Percentiles rank a stretch among this genome's conserved stretches.
These are phyloP conservation scores for Fraxinus anomala DNA, from an alignment of 257 asterid genomes.

Conservation along the genomic window DNA sequence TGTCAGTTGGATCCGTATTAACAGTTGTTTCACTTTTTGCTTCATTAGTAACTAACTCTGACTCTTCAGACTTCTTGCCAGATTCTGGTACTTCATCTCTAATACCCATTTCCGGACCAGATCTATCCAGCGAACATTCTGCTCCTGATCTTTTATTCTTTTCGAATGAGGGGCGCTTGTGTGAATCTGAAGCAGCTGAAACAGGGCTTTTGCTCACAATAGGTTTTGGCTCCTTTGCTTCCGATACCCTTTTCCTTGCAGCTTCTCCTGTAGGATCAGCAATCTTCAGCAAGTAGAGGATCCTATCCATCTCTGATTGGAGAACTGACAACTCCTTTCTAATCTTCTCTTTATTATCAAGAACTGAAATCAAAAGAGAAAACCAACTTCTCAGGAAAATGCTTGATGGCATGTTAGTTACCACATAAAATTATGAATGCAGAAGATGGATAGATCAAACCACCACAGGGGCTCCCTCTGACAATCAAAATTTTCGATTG, in stretches of 20 bases:
- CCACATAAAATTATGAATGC: neutral
- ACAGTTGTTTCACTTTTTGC: constrained; percentile 40
- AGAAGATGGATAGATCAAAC: neutral
- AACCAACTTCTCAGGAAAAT: constrained; percentile 14
- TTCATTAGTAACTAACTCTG: constrained; percentile 33
- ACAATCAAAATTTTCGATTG: neutral
- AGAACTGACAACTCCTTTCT: constrained; percentile 61
- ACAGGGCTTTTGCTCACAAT: constrained; percentile 25
- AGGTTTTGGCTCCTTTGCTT: constrained; percentile 43
- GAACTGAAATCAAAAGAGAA: constrained; percentile 50
- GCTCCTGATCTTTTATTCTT: constrained; percentile 31
- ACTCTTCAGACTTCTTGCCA: constrained; percentile 38
- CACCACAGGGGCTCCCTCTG: constrained; percentile 1
- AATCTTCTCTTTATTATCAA: constrained; percentile 61
- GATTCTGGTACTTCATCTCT: constrained; percentile 40
- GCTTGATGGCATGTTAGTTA: constrained; percentile 6
- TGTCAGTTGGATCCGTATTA: constrained; percentile 32
- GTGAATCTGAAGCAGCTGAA: constrained; percentile 34
- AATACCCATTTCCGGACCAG: constrained; percentile 35
- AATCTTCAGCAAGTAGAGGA: constrained; percentile 78
- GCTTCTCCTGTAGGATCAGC: constrained; percentile 98
- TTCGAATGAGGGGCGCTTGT: constrained; percentile 27
- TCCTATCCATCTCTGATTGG: constrained; percentile 80
- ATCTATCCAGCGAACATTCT: constrained; percentile 33
- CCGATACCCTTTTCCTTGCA: constrained; percentile 57